Percentiles rank a stretch among this genome's conserved stretches.
Conservation (phyloP, 148 eudicot genomes). For the Salicornia ramosissima region DNA sequence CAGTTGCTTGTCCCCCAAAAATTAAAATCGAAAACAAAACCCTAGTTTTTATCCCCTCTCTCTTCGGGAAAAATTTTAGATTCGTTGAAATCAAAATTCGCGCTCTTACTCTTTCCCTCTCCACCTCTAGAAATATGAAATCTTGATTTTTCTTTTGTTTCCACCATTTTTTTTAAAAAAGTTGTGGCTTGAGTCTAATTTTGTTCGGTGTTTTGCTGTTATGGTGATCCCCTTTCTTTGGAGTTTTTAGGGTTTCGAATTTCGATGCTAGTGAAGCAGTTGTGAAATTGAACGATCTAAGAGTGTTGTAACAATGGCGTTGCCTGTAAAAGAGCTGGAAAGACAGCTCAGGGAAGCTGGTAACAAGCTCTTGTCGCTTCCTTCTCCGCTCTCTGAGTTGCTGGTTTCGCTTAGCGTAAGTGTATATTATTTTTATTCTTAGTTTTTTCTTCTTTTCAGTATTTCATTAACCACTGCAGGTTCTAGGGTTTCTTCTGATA, state of each 20-base stretch:
- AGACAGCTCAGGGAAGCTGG: slow-evolving; percentile 49
- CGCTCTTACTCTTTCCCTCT: neutral
- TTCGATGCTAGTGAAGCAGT: slow-evolving; percentile 17
- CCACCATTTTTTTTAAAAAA: neutral
- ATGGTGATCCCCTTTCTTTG: neutral
- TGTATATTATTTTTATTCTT: neutral
- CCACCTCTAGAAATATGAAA: neutral
- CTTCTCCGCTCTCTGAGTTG: slow-evolving; percentile 42
- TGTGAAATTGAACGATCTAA: slow-evolving; percentile 20
- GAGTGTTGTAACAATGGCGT: slow-evolving; percentile 29
- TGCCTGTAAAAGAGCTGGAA: slow-evolving; percentile 44
- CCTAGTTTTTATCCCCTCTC: slow-evolving; percentile 21
- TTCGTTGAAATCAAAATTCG: neutral
- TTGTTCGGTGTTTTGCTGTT: neutral
- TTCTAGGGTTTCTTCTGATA: neutral
- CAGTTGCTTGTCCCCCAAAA: slow-evolving; percentile 3
- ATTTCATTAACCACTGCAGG: neutral
- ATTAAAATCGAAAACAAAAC: slow-evolving; percentile 22
- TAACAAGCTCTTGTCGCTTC: slow-evolving; percentile 42
- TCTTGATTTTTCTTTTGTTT: neutral
- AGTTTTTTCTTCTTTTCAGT: neutral
- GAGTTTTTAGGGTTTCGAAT: slow-evolving; percentile 12
- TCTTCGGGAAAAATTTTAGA: neutral
- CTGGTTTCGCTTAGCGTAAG: slow-evolving; percentile 64
- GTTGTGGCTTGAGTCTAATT: neutral